Conservation (phyloP, 495 filamentous ascomycete species). For the Tetracladium setigerum region DNA sequence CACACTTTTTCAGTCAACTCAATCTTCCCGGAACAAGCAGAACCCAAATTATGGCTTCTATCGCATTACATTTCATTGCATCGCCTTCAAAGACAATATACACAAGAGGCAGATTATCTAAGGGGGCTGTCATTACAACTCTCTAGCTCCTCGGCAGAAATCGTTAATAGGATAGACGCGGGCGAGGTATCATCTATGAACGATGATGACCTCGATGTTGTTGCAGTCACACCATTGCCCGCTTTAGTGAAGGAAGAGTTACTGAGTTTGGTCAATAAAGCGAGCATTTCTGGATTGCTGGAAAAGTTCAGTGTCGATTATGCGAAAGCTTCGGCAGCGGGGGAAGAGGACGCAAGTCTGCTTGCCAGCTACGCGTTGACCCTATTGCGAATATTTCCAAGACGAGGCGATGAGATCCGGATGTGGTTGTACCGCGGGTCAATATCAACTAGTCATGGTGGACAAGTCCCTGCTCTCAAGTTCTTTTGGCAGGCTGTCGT, state of each 20-base stretch:
- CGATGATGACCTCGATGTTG: slow-evolving; percentile 6
- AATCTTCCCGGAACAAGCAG: slow-evolving; percentile 9
- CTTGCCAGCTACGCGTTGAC: slow-evolving; percentile 85
- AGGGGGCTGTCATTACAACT: slow-evolving; percentile 57
- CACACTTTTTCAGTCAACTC: slow-evolving; percentile 8
- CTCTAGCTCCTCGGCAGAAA: slow-evolving; percentile 49
- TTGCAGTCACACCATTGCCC: slow-evolving; percentile 32
- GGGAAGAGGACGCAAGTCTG: slow-evolving; percentile 55
- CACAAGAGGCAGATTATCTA: slow-evolving; percentile 52
- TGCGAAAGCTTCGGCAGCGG: slow-evolving; percentile 24
- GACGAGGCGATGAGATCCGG: slow-evolving; percentile 77
- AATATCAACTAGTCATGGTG: slow-evolving; percentile 37
- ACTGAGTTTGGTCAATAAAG: slow-evolving; percentile 56
- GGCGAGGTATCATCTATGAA: slow-evolving; percentile 16
- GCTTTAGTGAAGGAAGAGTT: slow-evolving; percentile 54
- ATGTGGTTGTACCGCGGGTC: slow-evolving; percentile 92
- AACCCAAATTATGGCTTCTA: slow-evolving; percentile 62
- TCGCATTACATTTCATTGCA: slow-evolving; percentile 75
- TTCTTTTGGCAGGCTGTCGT: slow-evolving; percentile 82
- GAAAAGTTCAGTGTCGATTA: slow-evolving; percentile 29
- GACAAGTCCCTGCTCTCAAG: slow-evolving; percentile 62
- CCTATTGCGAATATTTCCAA: slow-evolving; percentile 78
- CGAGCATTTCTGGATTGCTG: slow-evolving; percentile 53
- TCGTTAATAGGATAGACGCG: slow-evolving; percentile 46
- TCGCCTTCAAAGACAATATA: slow-evolving; percentile 32